These are phyloP conservation scores for Lignosus rhinocerotis DNA, from an alignment of 1,284 basidiomycete species.

Conservation along the genomic window DNA sequence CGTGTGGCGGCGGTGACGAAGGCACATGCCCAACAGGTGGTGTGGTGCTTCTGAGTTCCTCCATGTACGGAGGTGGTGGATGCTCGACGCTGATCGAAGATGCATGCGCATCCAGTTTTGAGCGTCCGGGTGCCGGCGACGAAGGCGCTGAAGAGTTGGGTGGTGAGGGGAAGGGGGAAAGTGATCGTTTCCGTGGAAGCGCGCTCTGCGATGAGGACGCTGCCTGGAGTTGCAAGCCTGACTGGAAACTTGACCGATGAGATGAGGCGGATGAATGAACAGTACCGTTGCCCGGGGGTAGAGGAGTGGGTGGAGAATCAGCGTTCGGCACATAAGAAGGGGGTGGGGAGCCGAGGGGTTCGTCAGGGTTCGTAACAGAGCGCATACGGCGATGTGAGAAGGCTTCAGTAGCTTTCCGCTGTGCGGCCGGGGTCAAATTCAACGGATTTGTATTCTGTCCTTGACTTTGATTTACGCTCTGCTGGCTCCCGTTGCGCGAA, in stretches of 20 bases:
- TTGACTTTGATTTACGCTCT: conserved; percentile 1
- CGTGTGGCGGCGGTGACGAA: conserved; percentile 1
- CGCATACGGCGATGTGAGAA: conserved; percentile 18
- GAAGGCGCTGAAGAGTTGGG: conserved; percentile 22
- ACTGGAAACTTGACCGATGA: conserved; percentile 14
- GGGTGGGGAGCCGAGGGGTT: conserved; percentile 21
- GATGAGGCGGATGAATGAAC: conserved; percentile 16
- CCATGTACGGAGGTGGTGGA: conserved; percentile 26
- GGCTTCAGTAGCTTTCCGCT: conserved; percentile 19
- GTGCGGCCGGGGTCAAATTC: conserved; percentile 9
- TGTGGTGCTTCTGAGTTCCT: conserved; percentile 13
- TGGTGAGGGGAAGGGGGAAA: conserved; percentile 25
- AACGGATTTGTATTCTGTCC: not conserved
- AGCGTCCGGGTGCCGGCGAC: conserved; percentile 19
- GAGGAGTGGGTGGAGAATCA: conserved; percentile 6
- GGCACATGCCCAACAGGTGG: conserved; percentile 6
- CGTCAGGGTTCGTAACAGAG: conserved; percentile 22
- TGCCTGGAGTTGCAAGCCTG: conserved; percentile 10
- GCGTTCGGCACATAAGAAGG: conserved; percentile 18
- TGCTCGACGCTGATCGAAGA: conserved; percentile 22
- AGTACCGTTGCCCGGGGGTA: not conserved
- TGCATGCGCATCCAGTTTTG: conserved; percentile 17
- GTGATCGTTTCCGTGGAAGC: conserved; percentile 19
- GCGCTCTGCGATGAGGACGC: conserved; percentile 20
- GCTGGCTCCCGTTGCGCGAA: conserved; percentile 7